Conservation (phyloP, 1,284 basidiomycete species). For the Apiotrichum sp. region DNA sequence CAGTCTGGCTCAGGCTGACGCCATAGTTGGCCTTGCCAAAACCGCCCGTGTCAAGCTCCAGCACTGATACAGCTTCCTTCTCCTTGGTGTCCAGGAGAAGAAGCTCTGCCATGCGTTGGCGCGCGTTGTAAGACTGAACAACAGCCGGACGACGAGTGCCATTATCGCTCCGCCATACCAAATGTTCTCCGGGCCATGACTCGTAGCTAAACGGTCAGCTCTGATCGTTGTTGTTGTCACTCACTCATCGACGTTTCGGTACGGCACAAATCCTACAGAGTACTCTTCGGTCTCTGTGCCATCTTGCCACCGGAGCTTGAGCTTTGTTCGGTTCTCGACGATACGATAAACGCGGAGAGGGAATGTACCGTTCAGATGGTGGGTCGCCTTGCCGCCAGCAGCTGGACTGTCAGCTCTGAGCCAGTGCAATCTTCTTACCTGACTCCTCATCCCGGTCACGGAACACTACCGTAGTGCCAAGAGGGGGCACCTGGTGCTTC, state of each 20-base stretch:
- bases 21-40: conserved; percentile 57
- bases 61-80: conserved; percentile 65
- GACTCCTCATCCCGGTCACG: conserved; percentile 13
- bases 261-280: conserved; percentile 67
- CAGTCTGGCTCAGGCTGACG: conserved; percentile 72
- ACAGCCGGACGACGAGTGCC: conserved; percentile 59
- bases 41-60: conserved; percentile 71
- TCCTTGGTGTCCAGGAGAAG: conserved; percentile 30
- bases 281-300: conserved; percentile 58
- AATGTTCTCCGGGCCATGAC: conserved; percentile 76
- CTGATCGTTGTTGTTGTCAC: conserved; percentile 4
- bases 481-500: conserved; percentile 29
- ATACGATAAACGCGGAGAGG: conserved; percentile 59
- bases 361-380: conserved; percentile 37
- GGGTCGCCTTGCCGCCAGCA: conserved; percentile 19
- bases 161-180: conserved; percentile 75
- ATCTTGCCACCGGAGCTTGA: conserved; percentile 84
- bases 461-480: conserved; percentile 44
- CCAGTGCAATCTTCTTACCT: conserved; percentile 5
- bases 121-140: conserved; percentile 69
- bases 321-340: conserved; percentile 61
- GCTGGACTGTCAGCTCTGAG: neutral
- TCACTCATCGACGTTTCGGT: conserved; percentile 53
- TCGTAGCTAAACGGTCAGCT: conserved; percentile 24
- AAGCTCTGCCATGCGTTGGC: conserved; percentile 60